Percentiles rank a stretch among this genome's conserved stretches.
phyloP scores from a whole-genome alignment of 768 basidiomycete species.

The Auriscalpium microsporum region DNA sequence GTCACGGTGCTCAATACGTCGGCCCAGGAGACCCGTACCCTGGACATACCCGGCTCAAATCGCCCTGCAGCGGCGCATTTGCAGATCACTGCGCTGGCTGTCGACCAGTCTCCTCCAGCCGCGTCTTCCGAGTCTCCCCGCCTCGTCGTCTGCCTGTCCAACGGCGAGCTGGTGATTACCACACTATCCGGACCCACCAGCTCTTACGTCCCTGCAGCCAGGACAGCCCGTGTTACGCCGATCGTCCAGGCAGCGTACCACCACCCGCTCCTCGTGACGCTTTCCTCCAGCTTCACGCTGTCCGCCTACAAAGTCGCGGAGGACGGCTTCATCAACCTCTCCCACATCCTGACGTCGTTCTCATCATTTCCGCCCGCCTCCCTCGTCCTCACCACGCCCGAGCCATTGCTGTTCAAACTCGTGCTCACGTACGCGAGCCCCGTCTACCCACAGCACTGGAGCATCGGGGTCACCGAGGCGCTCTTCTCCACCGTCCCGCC shows the following conservation, averaged over 20 bases:
- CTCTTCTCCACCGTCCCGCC: conserved; percentile 38
- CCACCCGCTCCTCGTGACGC: conserved; percentile 66
- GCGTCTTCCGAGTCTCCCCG: conserved; percentile 30
- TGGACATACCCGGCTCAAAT: conserved; percentile 34
- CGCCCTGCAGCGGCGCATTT: conserved; percentile 21
- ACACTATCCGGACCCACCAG: conserved; percentile 37
- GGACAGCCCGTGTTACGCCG: conserved; percentile 32
- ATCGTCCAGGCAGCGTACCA: conserved; percentile 66
- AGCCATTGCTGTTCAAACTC: conserved; percentile 56
- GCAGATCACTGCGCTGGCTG: conserved; percentile 54
- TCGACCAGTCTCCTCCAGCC: conserved; percentile 64
- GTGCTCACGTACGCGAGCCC: conserved; percentile 68
- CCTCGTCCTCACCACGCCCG: conserved; percentile 62
- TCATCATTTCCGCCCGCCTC: conserved; percentile 75
- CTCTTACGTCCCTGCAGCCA: conserved; percentile 38
- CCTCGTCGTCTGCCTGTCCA: conserved; percentile 54
- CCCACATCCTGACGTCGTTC: conserved; percentile 66
- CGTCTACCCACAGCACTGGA: conserved; percentile 78
- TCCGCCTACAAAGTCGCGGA: conserved; percentile 62
- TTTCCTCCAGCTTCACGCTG: conserved; percentile 59
- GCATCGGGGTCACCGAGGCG: conserved; percentile 67
- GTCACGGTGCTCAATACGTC: conserved; percentile 40
- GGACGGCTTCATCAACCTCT: conserved; percentile 39
- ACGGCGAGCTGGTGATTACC: conserved; percentile 60
- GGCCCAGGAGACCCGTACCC: conserved; percentile 26